phyloP scores from a whole-genome alignment of 2,329 filamentous ascomycete species.

The Fusarium protoensiforme region DNA sequence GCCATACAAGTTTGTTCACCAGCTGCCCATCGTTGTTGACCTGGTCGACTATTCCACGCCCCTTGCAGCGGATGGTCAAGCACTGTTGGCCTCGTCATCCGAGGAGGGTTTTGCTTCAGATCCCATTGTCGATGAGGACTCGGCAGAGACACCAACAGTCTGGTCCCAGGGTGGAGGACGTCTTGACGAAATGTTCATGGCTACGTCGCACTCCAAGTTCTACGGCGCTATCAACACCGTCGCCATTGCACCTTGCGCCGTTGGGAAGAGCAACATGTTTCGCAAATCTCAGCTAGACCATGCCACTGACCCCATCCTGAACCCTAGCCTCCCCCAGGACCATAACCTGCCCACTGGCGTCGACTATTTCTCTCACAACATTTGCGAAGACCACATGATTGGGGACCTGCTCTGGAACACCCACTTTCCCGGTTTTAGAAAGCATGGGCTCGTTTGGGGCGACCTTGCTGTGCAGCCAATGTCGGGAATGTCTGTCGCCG shows the following conservation, averaged over 20 bases:
- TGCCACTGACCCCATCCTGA: conserved; percentile 66
- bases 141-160: conserved; percentile 43
- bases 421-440: conserved; percentile 71
- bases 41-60: conserved; percentile 52
- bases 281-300: conserved; percentile 88
- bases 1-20: conserved; percentile 93
- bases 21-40: conserved; percentile 91
- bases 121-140: conserved; percentile 20
- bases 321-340: conserved; percentile 55
- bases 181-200: conserved; percentile 94
- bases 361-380: conserved; percentile 94
- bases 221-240: conserved; percentile 98
- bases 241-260: conserved; percentile 88
- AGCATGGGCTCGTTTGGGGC: conserved; percentile 86
- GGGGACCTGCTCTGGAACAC: conserved; percentile 89
- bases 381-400: conserved; percentile 97
- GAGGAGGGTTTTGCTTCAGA: conserved; percentile 42
- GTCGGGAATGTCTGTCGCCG: conserved; percentile 78
- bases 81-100: conserved; percentile 49
- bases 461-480: conserved; percentile 93
- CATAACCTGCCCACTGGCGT: conserved; percentile 71
- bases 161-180: conserved; percentile 74
- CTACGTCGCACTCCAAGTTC: conserved; percentile 94
- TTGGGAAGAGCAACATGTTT: conserved; percentile 99
- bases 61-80: conserved; percentile 33